Evolutionary conservation across 768 basidiomycete species (phyloP).

Genomic region (Lentinus brumalis): DNA sequence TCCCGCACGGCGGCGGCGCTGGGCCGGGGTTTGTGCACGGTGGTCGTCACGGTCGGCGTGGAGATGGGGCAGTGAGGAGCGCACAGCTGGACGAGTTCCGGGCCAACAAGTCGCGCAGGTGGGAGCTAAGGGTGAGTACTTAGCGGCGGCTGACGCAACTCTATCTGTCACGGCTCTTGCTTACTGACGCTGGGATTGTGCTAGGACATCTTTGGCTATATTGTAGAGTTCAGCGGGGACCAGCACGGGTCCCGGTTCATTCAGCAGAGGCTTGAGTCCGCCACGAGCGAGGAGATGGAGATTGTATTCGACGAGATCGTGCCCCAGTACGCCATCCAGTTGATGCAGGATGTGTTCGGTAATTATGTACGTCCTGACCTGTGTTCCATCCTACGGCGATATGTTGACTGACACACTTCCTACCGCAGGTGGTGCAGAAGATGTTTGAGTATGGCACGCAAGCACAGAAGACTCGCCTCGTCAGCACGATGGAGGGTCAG

Average conservation of each 20-base stretch:
- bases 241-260: conserved; percentile 99
- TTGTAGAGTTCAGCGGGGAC: conserved; percentile 92
- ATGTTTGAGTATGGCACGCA: conserved; percentile 85
- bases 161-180: neutral
- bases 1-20: conserved; percentile 28
- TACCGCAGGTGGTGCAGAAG: conserved; percentile 83
- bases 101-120: conserved; percentile 72
- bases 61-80: conserved; percentile 56
- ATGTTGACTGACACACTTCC: neutral
- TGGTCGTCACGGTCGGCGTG: conserved; percentile 49
- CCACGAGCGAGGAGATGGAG: conserved; percentile 78
- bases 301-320: conserved; percentile 86
- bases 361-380: conserved; percentile 79
- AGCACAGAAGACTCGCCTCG: conserved; percentile 70
- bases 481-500: conserved; percentile 74
- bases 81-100: conserved; percentile 84
- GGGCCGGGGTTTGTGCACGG: conserved; percentile 27
- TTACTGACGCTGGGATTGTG: neutral
- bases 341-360: conserved; percentile 93
- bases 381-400: neutral
- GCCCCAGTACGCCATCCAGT: conserved; percentile 67
- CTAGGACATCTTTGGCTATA: conserved; percentile 83
- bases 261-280: conserved; percentile 80
- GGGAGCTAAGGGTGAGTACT: conserved; percentile 71
- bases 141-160: conserved; percentile 11